Base-by-base conservation (phyloP, 2,329 filamentous ascomycete genomes). In the Cercospora berteroae region DNA sequence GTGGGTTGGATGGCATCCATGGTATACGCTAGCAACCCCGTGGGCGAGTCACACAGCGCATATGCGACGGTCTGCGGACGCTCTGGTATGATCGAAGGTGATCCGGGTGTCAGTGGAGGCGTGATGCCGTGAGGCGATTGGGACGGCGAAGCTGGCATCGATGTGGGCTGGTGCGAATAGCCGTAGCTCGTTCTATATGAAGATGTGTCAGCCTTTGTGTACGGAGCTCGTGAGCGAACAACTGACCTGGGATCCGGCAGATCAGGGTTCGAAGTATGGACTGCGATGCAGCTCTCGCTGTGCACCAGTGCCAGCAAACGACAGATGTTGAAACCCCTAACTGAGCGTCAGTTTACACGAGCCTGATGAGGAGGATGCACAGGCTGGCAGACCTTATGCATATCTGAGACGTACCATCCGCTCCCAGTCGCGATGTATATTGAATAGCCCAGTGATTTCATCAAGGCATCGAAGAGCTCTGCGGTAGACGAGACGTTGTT, bases 21-120 rank as follows among this genome's bases (percentile, higher is more conserved):
- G 4, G 87, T 80, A 68, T 86, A 84, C 31, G 86, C 83, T 8
- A 89, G 77, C 7, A 89, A 76, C 0, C 87, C 87, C 0, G 84
- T 83, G 0, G 87, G 87, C 3, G 87, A 89, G 75, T 89, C 87
- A 73, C 86, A 88, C 1, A 89, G 80, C 1, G 86, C 87, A 70
- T 88, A 89, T 0, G 86, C 80, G 2, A 87, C 77, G 0, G 85
- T 87, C 68, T 87, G 86, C 0, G 85, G 85, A 55, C 83, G 1
- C 58, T 73, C 73, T 10, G 39, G 36, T 13, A 63, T 44, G 23
- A 58, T 50, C 16, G 64, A 23, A 16, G 65, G 60, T 12, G 60
- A 18, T 12, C 68, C 68, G 13, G 71, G 70, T 23, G 73, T 70
- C 23, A 66, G 31, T 20, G 71, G 71, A 27, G 72, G 71, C 6